Evolutionary conservation across 495 filamentous ascomycete genomes (phyloP).

Genomic region (Talaromyces trachyspermus): DNA sequence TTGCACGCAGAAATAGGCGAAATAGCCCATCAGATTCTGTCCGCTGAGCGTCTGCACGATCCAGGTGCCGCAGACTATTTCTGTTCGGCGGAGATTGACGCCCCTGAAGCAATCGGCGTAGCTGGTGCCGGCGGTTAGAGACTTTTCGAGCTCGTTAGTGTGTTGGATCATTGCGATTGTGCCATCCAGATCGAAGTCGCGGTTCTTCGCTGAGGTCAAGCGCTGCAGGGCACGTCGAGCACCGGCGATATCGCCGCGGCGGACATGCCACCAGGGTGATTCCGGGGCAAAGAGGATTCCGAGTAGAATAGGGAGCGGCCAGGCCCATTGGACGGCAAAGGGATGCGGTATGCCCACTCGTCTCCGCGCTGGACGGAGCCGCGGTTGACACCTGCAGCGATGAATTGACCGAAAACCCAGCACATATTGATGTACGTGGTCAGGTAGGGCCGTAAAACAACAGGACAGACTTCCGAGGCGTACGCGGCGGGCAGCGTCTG

Average conservation of each 20-base stretch:
- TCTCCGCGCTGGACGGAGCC: slow-evolving; percentile 22
- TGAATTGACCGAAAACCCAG: slow-evolving; percentile 51
- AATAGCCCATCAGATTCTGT: slow-evolving; percentile 20
- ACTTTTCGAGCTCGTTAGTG: slow-evolving; percentile 54
- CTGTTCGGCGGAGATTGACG: slow-evolving; percentile 51
- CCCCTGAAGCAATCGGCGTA: slow-evolving; percentile 59
- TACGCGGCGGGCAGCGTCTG: slow-evolving; percentile 64
- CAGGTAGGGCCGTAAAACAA: slow-evolving; percentile 51
- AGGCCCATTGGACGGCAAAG: slow-evolving; percentile 60
- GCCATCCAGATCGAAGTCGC: slow-evolving; percentile 50
- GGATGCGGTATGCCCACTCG: slow-evolving; percentile 50
- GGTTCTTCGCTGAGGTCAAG: slow-evolving; percentile 41
- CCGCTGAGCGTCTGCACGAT: slow-evolving; percentile 23
- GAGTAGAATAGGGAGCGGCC: slow-evolving; percentile 54
- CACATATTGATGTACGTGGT: slow-evolving; percentile 63
- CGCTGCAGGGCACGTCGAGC: slow-evolving; percentile 53
- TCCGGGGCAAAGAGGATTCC: slow-evolving; percentile 56
- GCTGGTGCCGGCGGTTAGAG: slow-evolving; percentile 44
- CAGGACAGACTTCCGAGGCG: slow-evolving; percentile 58
- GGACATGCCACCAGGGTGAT: slow-evolving; percentile 60
- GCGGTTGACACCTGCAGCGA: slow-evolving; percentile 40
- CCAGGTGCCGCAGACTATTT: slow-evolving; percentile 58
- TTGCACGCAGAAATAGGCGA: slow-evolving; percentile 38
- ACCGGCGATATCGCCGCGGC: slow-evolving; percentile 47
- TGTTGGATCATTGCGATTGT: slow-evolving; percentile 56